These are phyloP conservation scores for Fraxinus albicans DNA, from an alignment of 305 asterid genomes.

Conservation along the genomic window DNA sequence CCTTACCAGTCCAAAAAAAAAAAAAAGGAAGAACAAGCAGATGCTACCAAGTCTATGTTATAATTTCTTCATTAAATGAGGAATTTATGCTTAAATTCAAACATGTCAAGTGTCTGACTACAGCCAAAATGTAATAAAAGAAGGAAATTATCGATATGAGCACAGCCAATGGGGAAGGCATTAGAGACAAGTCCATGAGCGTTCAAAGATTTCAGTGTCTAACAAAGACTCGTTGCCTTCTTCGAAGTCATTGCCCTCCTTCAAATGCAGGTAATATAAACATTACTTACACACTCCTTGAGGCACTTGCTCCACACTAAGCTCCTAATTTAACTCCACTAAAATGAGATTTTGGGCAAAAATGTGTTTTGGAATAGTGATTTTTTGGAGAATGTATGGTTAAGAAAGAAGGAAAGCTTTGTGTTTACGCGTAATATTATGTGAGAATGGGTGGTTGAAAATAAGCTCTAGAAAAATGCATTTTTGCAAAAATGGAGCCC, in stretches of 20 bases:
- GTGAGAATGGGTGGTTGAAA: background rate
- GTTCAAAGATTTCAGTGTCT: background rate
- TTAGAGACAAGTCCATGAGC: background rate
- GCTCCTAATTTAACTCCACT: background rate
- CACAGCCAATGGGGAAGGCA: background rate
- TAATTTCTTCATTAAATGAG: background rate
- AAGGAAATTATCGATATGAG: background rate
- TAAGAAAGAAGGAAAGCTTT: background rate
- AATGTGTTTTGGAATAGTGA: background rate
- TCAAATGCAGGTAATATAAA: background rate
- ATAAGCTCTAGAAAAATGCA: background rate
- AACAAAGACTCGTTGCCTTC: background rate
- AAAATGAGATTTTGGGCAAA: background rate
- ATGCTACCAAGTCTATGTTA: background rate
- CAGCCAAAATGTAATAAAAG: background rate
- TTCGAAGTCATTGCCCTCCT: background rate
- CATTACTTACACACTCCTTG: background rate
- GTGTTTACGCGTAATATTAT: background rate
- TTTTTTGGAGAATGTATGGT: background rate
- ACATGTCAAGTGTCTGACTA: background rate
- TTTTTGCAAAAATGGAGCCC: background rate
- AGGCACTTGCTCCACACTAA: background rate
- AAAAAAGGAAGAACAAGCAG: background rate
- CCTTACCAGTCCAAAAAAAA: background rate
- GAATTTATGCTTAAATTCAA: background rate